Evolutionary conservation across 345 rosid species (phyloP).

Genomic region (Clarkia xantiana): DNA sequence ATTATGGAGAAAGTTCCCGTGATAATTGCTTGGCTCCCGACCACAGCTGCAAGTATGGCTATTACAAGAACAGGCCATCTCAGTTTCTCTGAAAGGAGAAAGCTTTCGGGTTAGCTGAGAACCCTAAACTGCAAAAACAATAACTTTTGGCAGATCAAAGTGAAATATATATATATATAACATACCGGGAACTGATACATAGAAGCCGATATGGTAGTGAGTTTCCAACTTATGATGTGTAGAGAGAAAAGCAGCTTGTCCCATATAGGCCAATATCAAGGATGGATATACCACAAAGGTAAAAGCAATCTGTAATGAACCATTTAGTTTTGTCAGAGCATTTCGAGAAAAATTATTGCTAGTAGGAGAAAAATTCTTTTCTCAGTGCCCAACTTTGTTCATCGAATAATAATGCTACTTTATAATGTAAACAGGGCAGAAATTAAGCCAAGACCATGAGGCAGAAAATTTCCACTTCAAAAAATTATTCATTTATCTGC

Average conservation of each 20-base stretch:
- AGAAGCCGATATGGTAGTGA: constrained; percentile 71
- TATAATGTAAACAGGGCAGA: neutral
- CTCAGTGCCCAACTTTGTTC: too few relatives aligned
- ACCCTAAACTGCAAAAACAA: neutral
- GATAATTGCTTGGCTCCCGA: constrained; percentile 93
- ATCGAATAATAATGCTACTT: neutral
- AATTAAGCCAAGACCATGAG: constrained; percentile 1
- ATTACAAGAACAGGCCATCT: constrained; percentile 95
- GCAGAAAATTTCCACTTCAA: neutral
- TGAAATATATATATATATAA: neutral
- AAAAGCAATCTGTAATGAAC: constrained; percentile 67
- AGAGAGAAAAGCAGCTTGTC: constrained; percentile 94
- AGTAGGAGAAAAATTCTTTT: too few relatives aligned
- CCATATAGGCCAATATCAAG: constrained; percentile 94
- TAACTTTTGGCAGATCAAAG: neutral
- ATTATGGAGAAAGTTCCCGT: constrained; percentile 95
- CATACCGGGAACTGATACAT: constrained; percentile 87
- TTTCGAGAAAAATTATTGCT: too few relatives aligned
- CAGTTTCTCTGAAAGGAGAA: constrained; percentile 40
- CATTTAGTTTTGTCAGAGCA: neutral
- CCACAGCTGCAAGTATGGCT: constrained; percentile 93
- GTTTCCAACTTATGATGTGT: constrained; percentile 49
- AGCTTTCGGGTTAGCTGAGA: neutral
- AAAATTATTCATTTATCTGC: too few relatives aligned
- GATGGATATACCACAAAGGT: constrained; percentile 85